These are phyloP conservation scores for Fonsecaea nubica DNA, from an alignment of 2,329 filamentous ascomycete genomes.

Conservation along the genomic window DNA sequence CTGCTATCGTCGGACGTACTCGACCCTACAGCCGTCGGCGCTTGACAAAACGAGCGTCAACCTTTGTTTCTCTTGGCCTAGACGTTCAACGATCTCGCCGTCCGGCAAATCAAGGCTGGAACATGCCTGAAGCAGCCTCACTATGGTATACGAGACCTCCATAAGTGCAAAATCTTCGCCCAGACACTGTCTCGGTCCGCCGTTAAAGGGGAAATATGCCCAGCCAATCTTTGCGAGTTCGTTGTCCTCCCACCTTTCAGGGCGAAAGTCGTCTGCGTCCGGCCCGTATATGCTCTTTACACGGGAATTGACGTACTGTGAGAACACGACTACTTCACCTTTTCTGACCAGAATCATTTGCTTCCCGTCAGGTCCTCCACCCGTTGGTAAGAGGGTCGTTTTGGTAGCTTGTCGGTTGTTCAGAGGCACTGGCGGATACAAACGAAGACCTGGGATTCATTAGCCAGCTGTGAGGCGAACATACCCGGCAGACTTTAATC, in stretches of 20 bases:
- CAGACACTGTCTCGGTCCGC: slow-evolving; percentile 42
- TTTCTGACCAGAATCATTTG: slow-evolving; percentile 55
- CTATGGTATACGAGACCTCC: slow-evolving; percentile 38
- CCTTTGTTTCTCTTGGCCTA: slow-evolving; percentile 26
- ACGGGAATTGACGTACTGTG: slow-evolving; percentile 51
- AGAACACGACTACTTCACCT: slow-evolving; percentile 46
- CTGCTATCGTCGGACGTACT: background rate
- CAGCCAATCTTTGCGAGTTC: slow-evolving; percentile 43
- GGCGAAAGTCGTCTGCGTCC: slow-evolving; percentile 53
- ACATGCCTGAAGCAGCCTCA: slow-evolving; percentile 40
- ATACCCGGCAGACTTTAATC: slow-evolving; percentile 6
- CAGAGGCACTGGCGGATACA: slow-evolving; percentile 80
- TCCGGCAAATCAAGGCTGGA: slow-evolving; percentile 20
- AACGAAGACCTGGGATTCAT: slow-evolving; percentile 71
- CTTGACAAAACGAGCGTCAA: slow-evolving; percentile 28
- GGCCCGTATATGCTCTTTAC: slow-evolving; percentile 56
- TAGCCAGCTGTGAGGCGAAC: background rate
- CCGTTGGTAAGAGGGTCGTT: slow-evolving; percentile 76
- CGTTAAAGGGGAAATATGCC: slow-evolving; percentile 44
- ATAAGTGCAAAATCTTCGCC: slow-evolving; percentile 43
- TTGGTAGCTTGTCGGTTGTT: slow-evolving; percentile 74
- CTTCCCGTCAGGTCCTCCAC: slow-evolving; percentile 56
- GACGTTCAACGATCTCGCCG: background rate
- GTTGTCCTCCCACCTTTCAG: slow-evolving; percentile 57
- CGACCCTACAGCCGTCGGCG: slow-evolving; percentile 33